Evolutionary conservation across 2,329 filamentous ascomycete species (phyloP).

Genomic region (Claviceps paspali): DNA sequence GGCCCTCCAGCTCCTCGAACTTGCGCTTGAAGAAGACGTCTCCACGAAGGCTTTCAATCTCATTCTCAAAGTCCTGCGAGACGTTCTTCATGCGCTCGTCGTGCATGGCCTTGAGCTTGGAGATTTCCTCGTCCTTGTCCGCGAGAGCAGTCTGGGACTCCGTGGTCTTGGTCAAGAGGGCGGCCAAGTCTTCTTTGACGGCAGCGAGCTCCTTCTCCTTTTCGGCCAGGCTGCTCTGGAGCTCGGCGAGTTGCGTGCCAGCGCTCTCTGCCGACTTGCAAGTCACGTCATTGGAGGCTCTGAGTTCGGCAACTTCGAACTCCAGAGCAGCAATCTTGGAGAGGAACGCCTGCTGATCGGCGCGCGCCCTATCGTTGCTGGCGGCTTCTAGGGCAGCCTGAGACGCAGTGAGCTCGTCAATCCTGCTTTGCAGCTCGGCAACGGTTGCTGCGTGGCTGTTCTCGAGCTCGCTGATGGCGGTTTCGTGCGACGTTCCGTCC

Average conservation of each 20-base stretch:
- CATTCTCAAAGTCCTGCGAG: slow-evolving; percentile 46
- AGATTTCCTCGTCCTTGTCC: slow-evolving; percentile 32
- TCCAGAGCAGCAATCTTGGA: slow-evolving; percentile 35
- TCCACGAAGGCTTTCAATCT: slow-evolving; percentile 47
- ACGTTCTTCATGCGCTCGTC: slow-evolving; percentile 42
- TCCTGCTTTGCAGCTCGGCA: slow-evolving; percentile 36
- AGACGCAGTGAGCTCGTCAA: slow-evolving; percentile 35
- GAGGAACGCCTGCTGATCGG: slow-evolving; percentile 27
- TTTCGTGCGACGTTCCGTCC: slow-evolving; percentile 30
- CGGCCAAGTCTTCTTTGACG: slow-evolving; percentile 23
- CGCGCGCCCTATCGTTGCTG: slow-evolving; percentile 28
- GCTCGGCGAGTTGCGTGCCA: slow-evolving; percentile 21
- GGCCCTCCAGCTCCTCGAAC: slow-evolving; percentile 42
- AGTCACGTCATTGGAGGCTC: slow-evolving; percentile 26
- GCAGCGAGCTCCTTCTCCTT: slow-evolving; percentile 31
- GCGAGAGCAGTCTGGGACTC: slow-evolving; percentile 29
- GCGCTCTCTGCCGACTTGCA: slow-evolving; percentile 28
- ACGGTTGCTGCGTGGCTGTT: slow-evolving; percentile 31
- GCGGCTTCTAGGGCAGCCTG: slow-evolving; percentile 29
- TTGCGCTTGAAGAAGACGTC: slow-evolving; percentile 50
- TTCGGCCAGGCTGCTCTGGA: slow-evolving; percentile 25
- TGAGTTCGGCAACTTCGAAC: slow-evolving; percentile 34
- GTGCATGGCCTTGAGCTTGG: slow-evolving; percentile 39
- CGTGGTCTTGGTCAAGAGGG: slow-evolving; percentile 33
- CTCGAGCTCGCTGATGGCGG: slow-evolving; percentile 34